phyloP scores from a whole-genome alignment of 352 stramenopile genomes.

The Globisporangium emineosum region DNA sequence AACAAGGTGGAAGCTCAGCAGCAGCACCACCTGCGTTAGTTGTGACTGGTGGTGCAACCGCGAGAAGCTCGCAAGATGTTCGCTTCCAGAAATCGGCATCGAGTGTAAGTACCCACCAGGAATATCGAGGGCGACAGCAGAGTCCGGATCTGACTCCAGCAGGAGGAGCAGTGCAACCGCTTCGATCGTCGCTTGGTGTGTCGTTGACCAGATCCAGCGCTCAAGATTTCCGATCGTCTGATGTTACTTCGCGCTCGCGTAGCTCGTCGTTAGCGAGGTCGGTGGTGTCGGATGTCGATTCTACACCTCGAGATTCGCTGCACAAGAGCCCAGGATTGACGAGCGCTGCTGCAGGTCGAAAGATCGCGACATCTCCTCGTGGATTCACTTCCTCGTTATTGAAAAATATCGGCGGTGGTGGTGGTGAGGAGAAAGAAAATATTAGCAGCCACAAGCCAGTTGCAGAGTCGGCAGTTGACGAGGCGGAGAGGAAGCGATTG shows the following conservation, averaged over 20 bases:
- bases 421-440: slow-evolving; percentile 20
- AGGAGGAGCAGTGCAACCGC: not conserved
- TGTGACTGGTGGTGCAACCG: not conserved
- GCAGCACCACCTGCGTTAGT: not conserved
- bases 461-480: slow-evolving; percentile 17
- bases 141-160: not conserved
- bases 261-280: slow-evolving; percentile 19
- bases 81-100: slow-evolving; percentile 28
- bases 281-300: slow-evolving; percentile 14
- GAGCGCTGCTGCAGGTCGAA: not conserved
- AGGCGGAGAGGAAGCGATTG: slow-evolving; percentile 37
- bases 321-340: slow-evolving; percentile 12
- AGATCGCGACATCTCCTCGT: slow-evolving; percentile 1
- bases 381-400: slow-evolving; percentile 13
- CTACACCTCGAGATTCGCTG: slow-evolving; percentile 5
- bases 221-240: slow-evolving; percentile 18
- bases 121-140: not conserved
- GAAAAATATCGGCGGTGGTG: slow-evolving; percentile 17
- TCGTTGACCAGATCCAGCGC: slow-evolving; percentile 17
- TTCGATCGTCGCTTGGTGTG: slow-evolving; percentile 15
- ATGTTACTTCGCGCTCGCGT: slow-evolving; percentile 17
- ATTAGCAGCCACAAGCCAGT: slow-evolving; percentile 2
- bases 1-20: not conserved
- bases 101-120: slow-evolving; percentile 6
- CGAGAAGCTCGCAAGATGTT: slow-evolving; percentile 51